Evolutionary conservation across 1,284 basidiomycete genomes (phyloP).

Genomic region (Apiotrichum montevideense): DNA sequence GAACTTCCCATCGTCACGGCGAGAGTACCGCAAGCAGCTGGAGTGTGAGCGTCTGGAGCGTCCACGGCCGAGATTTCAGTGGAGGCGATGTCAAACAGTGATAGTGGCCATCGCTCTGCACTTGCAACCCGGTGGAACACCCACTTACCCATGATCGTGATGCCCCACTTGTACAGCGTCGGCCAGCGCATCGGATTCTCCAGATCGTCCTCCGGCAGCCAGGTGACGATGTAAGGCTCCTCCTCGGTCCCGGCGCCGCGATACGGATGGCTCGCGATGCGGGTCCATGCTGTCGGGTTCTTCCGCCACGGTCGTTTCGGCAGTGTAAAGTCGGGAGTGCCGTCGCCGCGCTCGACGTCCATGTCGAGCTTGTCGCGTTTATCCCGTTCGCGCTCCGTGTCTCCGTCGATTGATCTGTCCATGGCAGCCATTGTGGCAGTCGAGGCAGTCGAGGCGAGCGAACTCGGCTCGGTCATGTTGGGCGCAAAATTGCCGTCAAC

Average conservation of each 20-base stretch:
- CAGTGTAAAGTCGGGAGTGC: not conserved
- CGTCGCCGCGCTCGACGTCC: not conserved
- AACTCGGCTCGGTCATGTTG: no score
- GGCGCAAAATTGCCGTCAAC: no score
- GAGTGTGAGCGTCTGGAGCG: not conserved
- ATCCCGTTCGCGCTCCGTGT: not conserved
- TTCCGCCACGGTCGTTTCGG: slow-evolving; percentile 28
- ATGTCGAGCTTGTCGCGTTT: no score
- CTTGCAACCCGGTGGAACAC: not conserved
- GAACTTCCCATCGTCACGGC: slow-evolving; percentile 23
- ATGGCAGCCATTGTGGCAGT: not conserved
- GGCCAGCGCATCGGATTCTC: slow-evolving; percentile 34
- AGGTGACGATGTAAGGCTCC: slow-evolving; percentile 45
- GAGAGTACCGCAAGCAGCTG: slow-evolving; percentile 17
- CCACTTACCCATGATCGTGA: slow-evolving; percentile 17
- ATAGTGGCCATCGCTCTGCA: no score
- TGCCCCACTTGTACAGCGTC: slow-evolving; percentile 31
- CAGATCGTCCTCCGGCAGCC: slow-evolving; percentile 17
- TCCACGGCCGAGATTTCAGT: no score
- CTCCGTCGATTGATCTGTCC: not conserved
- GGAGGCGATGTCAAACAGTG: no score
- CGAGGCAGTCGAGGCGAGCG: not conserved
- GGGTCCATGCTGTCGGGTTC: slow-evolving; percentile 38
- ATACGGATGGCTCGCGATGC: slow-evolving; percentile 41
- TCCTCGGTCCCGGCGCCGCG: slow-evolving; percentile 42